Evolutionary conservation across 2,329 filamentous ascomycete species (phyloP), one percentile per base, ranked within the genome.

Genomic region (Tolypocladium cylindrosporum): DNA sequence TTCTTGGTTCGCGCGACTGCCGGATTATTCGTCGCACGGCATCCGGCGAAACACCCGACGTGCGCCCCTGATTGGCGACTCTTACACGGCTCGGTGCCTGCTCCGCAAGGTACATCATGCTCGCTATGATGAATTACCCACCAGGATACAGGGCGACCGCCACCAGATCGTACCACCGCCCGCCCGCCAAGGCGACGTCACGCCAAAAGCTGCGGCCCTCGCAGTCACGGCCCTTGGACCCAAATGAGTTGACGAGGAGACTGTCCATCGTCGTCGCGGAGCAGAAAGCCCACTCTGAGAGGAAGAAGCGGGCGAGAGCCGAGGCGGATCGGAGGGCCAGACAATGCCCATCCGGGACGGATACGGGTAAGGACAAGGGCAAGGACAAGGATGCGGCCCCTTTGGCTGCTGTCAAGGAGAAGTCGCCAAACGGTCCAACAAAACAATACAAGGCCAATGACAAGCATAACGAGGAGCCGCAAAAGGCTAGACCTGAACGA

Each of bases 201-300:
- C 34, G 31, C 42, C 45, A 50, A 24, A 63, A 61, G 24, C 58
- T 60, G 31, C 61, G 59, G 45, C 59, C 64, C 14, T 62, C 66
- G 31, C 63, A 64, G 1, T 66, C 71, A 13, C 63, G 68, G 39
- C 68, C 72, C 2, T 69, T 85, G 52, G 82, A 86, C 60, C 74
- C 83, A 0, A 75, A 79, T 36, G 82, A 86, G 57, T 69, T 86
- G 36, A 75, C 76, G 13, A 75, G 77, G 39, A 78, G 82, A 21
- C 73, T 86, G 31, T 73, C 74, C 54, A 61, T 75, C 13, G 77
- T 85, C 21, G 69, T 82, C 16, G 74, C 73, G 6, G 75, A 84
- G 59, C 79, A 80, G 60, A 79, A 78, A 59, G 69, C 71, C 9
- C 66, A 68, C 14, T 69, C 74, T 4, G 73, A 76, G 56, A 67